A percentile compares a stretch with the other conserved stretches of the same genome.
Conservation (phyloP, 257 asterid species). For the Rehmannia glutinosa region DNA sequence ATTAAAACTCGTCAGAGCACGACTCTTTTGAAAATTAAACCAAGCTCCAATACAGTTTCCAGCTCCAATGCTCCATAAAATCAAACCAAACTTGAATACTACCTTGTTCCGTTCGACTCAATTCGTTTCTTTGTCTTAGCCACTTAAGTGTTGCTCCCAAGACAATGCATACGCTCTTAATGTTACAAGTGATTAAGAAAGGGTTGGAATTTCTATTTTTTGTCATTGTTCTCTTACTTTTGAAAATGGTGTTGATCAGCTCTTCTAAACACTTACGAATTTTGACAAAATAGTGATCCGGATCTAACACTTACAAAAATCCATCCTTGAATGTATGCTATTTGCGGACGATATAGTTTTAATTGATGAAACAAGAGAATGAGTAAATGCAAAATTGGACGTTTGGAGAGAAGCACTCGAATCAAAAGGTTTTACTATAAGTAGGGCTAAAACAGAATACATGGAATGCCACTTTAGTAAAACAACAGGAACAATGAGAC, state of each 20-base stretch:
- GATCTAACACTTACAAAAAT: too few relatives aligned
- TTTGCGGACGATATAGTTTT: too few relatives aligned
- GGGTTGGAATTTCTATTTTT: background rate
- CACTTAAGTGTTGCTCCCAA: background rate
- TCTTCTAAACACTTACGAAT: background rate
- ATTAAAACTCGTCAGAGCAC: background rate
- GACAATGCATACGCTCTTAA: background rate
- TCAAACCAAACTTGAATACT: background rate
- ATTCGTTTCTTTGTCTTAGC: background rate
- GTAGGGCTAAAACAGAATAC: too few relatives aligned
- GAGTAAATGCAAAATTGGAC: too few relatives aligned
- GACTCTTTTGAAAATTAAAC: background rate
- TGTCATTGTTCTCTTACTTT: background rate
- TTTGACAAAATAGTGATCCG: background rate
- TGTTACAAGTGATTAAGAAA: background rate
- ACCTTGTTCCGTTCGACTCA: background rate
- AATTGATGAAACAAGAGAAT: too few relatives aligned
- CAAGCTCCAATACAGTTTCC: background rate
- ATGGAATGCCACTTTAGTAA: too few relatives aligned
- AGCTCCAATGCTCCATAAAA: too few relatives aligned
- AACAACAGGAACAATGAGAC: too few relatives aligned
- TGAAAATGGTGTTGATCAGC: slow-evolving; percentile 1
- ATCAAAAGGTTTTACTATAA: too few relatives aligned
- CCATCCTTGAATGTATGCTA: too few relatives aligned
- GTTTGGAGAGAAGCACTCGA: too few relatives aligned